Evolutionary conservation across 116 monocot genomes (phyloP).

Genomic region (Dioscorea cayenensis): DNA sequence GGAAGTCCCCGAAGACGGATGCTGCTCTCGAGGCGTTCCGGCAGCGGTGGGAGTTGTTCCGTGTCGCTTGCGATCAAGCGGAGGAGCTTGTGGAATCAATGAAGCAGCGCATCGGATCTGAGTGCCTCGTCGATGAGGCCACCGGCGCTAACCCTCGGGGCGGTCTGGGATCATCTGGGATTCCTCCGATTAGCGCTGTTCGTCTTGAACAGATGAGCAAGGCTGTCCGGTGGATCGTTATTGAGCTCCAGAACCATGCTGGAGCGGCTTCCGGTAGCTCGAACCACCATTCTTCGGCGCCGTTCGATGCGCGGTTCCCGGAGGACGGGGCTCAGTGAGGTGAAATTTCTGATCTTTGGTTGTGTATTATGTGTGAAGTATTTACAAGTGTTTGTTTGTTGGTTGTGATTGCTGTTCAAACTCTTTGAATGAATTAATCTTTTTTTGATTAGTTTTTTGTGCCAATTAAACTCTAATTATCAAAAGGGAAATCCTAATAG

Average conservation of each 20-base stretch:
- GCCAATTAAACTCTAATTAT: too few species aligned
- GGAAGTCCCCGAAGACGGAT: slow-evolving; percentile 50
- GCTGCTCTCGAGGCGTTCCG: slow-evolving; percentile 78
- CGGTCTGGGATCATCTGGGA: slow-evolving; percentile 18
- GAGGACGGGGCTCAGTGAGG: slow-evolving; percentile 55
- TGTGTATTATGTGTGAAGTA: slow-evolving; percentile 2
- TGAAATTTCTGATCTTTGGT: too few species aligned
- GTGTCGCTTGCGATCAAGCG: slow-evolving; percentile 85
- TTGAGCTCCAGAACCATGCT: slow-evolving; percentile 67
- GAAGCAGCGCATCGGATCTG: slow-evolving; percentile 85
- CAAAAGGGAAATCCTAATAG: too few species aligned
- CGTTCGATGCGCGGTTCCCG: slow-evolving; percentile 62
- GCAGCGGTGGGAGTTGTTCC: slow-evolving; percentile 85
- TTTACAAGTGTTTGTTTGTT: background rate
- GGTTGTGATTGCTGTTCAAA: background rate
- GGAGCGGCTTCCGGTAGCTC: slow-evolving; percentile 10
- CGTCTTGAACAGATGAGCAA: slow-evolving; percentile 98
- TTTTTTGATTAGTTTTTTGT: too few species aligned
- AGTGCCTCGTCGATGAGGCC: slow-evolving; percentile 96
- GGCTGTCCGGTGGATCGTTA: slow-evolving; percentile 89
- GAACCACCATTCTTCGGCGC: slow-evolving; percentile 21
- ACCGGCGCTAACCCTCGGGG: slow-evolving; percentile 38
- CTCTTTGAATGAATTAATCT: too few species aligned
- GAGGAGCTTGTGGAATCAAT: slow-evolving; percentile 90
- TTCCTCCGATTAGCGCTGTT: slow-evolving; percentile 89